Conservation (phyloP, 2,329 filamentous ascomycete genomes). For the Dothistroma pini region DNA sequence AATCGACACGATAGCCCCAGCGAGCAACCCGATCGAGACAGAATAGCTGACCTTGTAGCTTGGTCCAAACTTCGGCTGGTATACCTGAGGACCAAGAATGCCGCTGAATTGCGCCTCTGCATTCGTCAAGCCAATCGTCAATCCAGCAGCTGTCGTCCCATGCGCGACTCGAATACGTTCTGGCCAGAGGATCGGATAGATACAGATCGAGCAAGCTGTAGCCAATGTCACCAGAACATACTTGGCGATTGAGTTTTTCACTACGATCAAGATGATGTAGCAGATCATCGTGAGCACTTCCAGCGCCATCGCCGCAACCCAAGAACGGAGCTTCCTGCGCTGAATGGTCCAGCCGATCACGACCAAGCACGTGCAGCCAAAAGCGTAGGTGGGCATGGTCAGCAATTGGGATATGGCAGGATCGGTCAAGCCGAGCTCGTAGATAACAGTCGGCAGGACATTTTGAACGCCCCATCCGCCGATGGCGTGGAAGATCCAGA, state of each 20-base stretch:
- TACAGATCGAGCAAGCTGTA: slow-evolving; percentile 38
- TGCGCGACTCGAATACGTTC: slow-evolving; percentile 40
- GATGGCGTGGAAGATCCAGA: slow-evolving; percentile 30
- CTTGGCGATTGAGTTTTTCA: slow-evolving; percentile 36
- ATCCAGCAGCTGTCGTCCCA: slow-evolving; percentile 39
- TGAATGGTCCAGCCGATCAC: slow-evolving; percentile 24
- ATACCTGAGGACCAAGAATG: slow-evolving; percentile 42
- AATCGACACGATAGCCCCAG: slow-evolving; percentile 26
- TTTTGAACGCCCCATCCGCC: slow-evolving; percentile 40
- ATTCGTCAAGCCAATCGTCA: slow-evolving; percentile 41
- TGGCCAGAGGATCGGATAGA: slow-evolving; percentile 42
- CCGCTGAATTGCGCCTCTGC: slow-evolving; percentile 37
- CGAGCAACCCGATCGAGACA: slow-evolving; percentile 36
- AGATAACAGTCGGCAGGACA: slow-evolving; percentile 40
- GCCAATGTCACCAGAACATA: slow-evolving; percentile 43
- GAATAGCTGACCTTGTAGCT: slow-evolving; percentile 39
- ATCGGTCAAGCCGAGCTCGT: slow-evolving; percentile 42
- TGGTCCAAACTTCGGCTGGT: slow-evolving; percentile 41
- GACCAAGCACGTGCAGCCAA: slow-evolving; percentile 22
- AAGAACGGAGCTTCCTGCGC: slow-evolving; percentile 13
- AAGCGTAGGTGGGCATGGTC: slow-evolving; percentile 33
- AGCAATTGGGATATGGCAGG: slow-evolving; percentile 42
- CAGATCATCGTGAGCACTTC: slow-evolving; percentile 38
- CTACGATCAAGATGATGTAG: slow-evolving; percentile 40
- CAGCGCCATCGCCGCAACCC: slow-evolving; percentile 25